phyloP scores from a whole-genome alignment of 2,329 filamentous ascomycete genomes.

The Aspergillus aculeatus region DNA sequence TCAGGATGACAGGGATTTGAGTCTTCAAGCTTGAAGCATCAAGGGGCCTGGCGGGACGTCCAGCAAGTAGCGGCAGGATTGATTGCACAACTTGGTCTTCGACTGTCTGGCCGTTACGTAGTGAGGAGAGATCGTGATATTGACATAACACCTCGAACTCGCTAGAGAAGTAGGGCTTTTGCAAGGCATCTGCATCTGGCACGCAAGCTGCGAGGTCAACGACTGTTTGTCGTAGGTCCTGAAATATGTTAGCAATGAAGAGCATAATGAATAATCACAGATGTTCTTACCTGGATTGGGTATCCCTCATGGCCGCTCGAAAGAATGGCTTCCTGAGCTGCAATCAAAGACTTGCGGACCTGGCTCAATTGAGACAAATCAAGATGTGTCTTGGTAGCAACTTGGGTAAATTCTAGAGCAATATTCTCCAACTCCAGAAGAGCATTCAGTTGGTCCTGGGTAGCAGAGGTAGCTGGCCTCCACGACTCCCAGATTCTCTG shows the following conservation, averaged over 20 bases:
- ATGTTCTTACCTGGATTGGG: constrained; percentile 32
- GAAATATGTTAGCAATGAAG: constrained; percentile 14
- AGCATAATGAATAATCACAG: not conserved
- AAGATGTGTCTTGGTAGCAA: constrained; percentile 38
- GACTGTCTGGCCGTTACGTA: constrained; percentile 13
- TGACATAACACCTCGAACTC: constrained; percentile 51
- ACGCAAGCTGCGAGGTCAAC: constrained; percentile 34
- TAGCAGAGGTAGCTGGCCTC: constrained; percentile 57
- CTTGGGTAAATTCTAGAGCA: constrained; percentile 37
- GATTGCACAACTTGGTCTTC: constrained; percentile 25
- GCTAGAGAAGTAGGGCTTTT: constrained; percentile 44
- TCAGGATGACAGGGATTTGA: constrained; percentile 35
- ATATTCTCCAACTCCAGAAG: constrained; percentile 38
- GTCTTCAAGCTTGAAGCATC: constrained; percentile 35
- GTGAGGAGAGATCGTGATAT: constrained; percentile 40
- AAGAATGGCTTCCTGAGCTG: constrained; percentile 39
- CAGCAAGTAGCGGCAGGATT: constrained; percentile 38
- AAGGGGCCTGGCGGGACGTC: constrained; percentile 35
- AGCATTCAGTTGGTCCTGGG: constrained; percentile 32
- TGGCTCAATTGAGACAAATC: constrained; percentile 36
- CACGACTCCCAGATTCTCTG: constrained; percentile 73
- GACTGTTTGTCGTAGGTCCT: constrained; percentile 41
- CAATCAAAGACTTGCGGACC: constrained; percentile 39
- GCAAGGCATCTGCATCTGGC: constrained; percentile 28
- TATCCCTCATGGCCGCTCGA: constrained; percentile 35